Evolutionary conservation across 495 filamentous ascomycete species (phyloP).

Genomic region (Penicillium silybi): DNA sequence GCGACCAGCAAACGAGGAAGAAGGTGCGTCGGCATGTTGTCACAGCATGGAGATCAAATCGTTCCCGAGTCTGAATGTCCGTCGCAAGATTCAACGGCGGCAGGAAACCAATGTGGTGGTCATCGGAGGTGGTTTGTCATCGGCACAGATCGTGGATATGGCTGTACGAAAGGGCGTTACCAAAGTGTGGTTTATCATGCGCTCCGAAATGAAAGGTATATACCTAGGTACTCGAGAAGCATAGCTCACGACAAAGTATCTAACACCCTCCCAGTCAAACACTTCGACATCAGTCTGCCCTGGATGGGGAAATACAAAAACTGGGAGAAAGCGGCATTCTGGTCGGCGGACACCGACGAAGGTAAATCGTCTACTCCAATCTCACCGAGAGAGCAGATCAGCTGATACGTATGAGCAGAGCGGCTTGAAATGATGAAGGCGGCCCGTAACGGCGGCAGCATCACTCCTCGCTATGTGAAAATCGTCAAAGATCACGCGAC

Average conservation of each 20-base stretch:
- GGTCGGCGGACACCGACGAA: slow-evolving; percentile 55
- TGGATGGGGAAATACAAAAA: slow-evolving; percentile 70
- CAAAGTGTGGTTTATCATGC: slow-evolving; percentile 55
- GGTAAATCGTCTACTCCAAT: slow-evolving; percentile 17
- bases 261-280: slow-evolving; percentile 41
- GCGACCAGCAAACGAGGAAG: slow-evolving; percentile 31
- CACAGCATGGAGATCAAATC: slow-evolving; percentile 53
- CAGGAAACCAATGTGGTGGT: slow-evolving; percentile 51
- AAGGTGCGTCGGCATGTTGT: slow-evolving; percentile 40
- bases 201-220: slow-evolving; percentile 50
- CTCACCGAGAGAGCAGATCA: not conserved
- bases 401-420: slow-evolving; percentile 27
- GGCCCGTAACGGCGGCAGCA: slow-evolving; percentile 59
- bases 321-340: slow-evolving; percentile 58
- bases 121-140: slow-evolving; percentile 59
- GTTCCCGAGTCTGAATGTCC: slow-evolving; percentile 45
- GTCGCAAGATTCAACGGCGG: slow-evolving; percentile 43
- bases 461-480: slow-evolving; percentile 55
- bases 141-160: slow-evolving; percentile 57
- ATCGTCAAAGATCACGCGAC: slow-evolving; percentile 48
- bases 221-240: not conserved
- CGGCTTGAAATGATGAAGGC: slow-evolving; percentile 51
- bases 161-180: slow-evolving; percentile 49
- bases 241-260: not conserved
- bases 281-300: slow-evolving; percentile 58